Evolutionary conservation across 2,329 filamentous ascomycete species (phyloP), one percentile per base, ranked within the genome.

Genomic region (Cladorrhinum sp.): DNA sequence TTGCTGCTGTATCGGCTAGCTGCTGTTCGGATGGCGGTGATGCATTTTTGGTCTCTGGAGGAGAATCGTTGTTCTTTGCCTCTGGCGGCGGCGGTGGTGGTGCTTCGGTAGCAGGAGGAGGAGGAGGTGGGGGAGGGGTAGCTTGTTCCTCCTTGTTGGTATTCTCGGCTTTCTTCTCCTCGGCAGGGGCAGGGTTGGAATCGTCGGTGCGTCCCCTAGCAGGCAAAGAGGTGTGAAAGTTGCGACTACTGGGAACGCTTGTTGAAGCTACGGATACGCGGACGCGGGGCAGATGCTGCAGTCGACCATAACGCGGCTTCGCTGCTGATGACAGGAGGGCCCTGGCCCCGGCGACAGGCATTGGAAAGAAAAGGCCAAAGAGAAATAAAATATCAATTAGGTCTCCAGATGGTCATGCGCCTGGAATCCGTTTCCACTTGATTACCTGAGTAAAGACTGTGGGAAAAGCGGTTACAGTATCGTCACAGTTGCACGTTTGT

Each of bases 281-380:
- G 62, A 58, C 61, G 61, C 58, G 60, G 65, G 61, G 61, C 55
- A 62, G 62, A 54, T 55, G 52, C 25, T 48, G 53, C 32, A 36
- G 16, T 38, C 24, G 23, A 25, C 38, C n/a, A 50, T 53, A 59
- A 27, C 55, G 48, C 22, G 55, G 45, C 50, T 55, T 32, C 62
- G 59, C 60, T 62, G 65, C 66, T 62, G 64, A 67, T 62, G 65
- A 67, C 58, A 68, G 60, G 60, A 70, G 66, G 62, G 66, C 68
- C 57, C 66, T 66, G 50, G 66, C 67, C 64, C 67, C 60, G 57
- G 66, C 63, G 57, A 64, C 32, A 65, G 64, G 65, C 68, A 70
- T 70, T 52, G 60, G 58, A 52, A 64, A 13, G 53, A 12, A 36
- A 36, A 12, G n/a, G n/a, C n/a, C n/a, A n/a, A n/a, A n/a, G n/a